A percentile compares a stretch with the other conserved stretches of the same genome.
Conservation (phyloP, 176 grass and related monocot species). For the Lolium multiflorum region DNA sequence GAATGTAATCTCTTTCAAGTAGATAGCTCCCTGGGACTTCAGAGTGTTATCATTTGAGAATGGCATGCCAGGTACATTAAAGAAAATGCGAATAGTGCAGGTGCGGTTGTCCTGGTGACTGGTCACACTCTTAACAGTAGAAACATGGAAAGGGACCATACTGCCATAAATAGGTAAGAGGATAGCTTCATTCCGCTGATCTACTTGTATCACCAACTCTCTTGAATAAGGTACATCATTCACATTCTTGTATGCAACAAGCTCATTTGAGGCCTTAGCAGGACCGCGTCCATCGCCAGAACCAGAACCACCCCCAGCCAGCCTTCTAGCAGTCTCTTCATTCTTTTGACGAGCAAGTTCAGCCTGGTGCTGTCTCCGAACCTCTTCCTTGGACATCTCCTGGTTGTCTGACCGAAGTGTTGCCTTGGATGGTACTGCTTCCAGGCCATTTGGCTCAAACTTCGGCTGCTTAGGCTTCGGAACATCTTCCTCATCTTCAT, state of each 20-base stretch:
- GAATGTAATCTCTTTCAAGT: conserved; percentile 70
- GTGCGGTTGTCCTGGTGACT: conserved; percentile 62
- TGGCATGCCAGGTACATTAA: conserved; percentile 62
- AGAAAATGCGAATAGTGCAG: conserved; percentile 62
- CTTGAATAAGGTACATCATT: conserved; percentile 63
- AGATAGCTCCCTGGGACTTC: conserved; percentile 67
- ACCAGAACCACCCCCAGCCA: conserved; percentile 50
- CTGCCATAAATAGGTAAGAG: conserved; percentile 74
- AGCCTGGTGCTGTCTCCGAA: conserved; percentile 61
- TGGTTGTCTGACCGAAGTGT: conserved; percentile 35
- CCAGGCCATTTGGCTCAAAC: conserved; percentile 6
- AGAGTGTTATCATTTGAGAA: conserved; percentile 36
- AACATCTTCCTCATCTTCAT: conserved; percentile 46
- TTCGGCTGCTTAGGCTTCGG: not conserved
- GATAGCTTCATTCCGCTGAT: conserved; percentile 64
- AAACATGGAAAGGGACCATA: conserved; percentile 78
- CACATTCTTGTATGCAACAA: conserved; percentile 65
- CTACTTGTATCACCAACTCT: conserved; percentile 63
- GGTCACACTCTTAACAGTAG: conserved; percentile 68
- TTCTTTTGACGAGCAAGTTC: conserved; percentile 58
- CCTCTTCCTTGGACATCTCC: conserved; percentile 61
- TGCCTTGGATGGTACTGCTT: conserved; percentile 33
- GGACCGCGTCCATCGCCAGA: conserved; percentile 44
- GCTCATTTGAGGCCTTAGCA: conserved; percentile 50
- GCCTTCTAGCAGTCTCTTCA: conserved; percentile 60